A percentile compares a stretch with the other conserved stretches of the same genome.
Conservation (phyloP, 352 stramenopile genomes). For the Phytophthora pluvialis region DNA sequence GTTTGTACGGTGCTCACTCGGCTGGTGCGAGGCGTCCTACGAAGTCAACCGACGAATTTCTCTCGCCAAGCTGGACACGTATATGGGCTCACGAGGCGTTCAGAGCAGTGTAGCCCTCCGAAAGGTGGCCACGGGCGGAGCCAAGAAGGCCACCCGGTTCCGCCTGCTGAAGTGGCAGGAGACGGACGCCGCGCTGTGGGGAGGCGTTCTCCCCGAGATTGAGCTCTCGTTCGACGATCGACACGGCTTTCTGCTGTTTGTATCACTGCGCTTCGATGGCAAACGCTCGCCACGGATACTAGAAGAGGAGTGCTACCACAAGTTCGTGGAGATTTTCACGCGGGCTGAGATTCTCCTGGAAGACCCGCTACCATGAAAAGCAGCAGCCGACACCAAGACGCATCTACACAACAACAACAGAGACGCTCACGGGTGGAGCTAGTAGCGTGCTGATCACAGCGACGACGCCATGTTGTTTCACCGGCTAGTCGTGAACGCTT, state of each 20-base stretch:
- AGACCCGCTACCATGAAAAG: conserved; percentile 23
- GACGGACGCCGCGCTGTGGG: conserved; percentile 84
- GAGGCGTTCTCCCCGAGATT: conserved; percentile 77
- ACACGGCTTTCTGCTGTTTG: conserved; percentile 67
- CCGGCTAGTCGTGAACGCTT: background rate
- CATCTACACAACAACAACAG: background rate
- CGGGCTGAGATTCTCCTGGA: conserved; percentile 32
- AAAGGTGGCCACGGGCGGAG: conserved; percentile 21
- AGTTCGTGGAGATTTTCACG: conserved; percentile 57
- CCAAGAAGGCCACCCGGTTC: conserved; percentile 77
- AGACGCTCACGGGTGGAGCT: background rate
- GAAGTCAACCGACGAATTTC: conserved; percentile 62
- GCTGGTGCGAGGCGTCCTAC: conserved; percentile 88
- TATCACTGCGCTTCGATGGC: conserved; percentile 56
- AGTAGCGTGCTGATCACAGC: background rate
- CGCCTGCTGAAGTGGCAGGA: conserved; percentile 92
- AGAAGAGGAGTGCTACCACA: conserved; percentile 53
- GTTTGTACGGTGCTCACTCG: conserved; percentile 71
- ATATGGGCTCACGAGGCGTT: conserved; percentile 38
- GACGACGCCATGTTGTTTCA: background rate
- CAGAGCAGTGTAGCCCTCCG: conserved; percentile 36
- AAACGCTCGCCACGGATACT: conserved; percentile 42
- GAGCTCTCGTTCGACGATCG: conserved; percentile 74
- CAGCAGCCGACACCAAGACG: background rate
- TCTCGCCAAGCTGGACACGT: conserved; percentile 32